Conservation (phyloP, 1,284 basidiomycete genomes). For the Naganishia sp. region DNA sequence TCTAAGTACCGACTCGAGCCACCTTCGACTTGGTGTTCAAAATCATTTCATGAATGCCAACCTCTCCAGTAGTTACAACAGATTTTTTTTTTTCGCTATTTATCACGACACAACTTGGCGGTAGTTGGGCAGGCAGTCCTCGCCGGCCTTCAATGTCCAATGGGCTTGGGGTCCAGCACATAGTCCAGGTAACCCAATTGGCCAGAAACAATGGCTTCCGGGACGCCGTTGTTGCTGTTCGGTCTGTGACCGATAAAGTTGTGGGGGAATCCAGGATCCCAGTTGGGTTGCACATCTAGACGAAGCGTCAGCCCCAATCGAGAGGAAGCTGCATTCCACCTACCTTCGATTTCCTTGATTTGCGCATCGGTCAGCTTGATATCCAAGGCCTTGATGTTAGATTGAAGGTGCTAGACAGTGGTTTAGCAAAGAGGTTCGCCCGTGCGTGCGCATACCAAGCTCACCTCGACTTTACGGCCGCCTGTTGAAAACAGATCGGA, state of each 20-base stretch:
- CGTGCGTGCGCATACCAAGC: background rate
- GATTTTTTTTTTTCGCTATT: background rate
- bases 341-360: slow-evolving; percentile 45
- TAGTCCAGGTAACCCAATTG: slow-evolving; percentile 28
- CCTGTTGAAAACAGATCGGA: background rate
- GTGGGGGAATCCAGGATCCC: slow-evolving; percentile 30
- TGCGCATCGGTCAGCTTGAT: slow-evolving; percentile 45
- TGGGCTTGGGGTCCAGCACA: slow-evolving; percentile 28
- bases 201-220: slow-evolving; percentile 1
- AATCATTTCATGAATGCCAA: background rate
- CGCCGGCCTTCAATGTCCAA: slow-evolving; percentile 12
- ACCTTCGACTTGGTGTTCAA: background rate
- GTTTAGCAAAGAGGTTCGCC: background rate
- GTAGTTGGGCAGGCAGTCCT: background rate
- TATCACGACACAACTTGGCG: no score
- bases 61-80: background rate
- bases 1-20: background rate
- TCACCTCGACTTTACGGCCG: slow-evolving; percentile 13
- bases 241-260: slow-evolving; percentile 25
- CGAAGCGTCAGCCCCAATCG: no score
- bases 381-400: slow-evolving; percentile 42
- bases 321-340: background rate
- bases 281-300: slow-evolving; percentile 25
- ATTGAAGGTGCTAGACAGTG: slow-evolving; percentile 37
- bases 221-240: slow-evolving; percentile 11